phyloP scores from a whole-genome alignment of 75 land plant species.

The Pseudotsuga menziesii region DNA sequence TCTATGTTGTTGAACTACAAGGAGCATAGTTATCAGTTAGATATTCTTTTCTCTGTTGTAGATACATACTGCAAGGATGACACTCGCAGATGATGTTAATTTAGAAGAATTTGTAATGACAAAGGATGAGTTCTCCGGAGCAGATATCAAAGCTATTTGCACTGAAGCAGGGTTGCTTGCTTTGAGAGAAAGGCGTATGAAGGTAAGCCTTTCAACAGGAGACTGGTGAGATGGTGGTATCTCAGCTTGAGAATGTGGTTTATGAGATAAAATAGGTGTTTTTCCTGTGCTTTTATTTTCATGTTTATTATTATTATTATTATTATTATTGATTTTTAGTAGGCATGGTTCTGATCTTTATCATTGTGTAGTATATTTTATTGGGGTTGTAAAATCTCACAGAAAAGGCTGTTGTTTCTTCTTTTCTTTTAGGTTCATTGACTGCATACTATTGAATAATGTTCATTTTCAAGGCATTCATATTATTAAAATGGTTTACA shows the following conservation, averaged over 20 bases:
- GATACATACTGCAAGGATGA: slow-evolving; percentile 94
- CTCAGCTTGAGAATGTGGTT: neutral
- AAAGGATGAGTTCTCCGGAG: slow-evolving; percentile 91
- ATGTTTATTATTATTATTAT: too few species aligned
- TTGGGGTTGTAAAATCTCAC: too few species aligned
- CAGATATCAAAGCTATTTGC: slow-evolving; percentile 90
- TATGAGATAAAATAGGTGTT: neutral
- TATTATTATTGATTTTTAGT: neutral
- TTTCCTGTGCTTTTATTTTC: neutral
- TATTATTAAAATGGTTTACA: too few species aligned
- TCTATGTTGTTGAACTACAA: too few species aligned
- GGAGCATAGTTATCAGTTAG: neutral
- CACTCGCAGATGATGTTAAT: slow-evolving; percentile 87
- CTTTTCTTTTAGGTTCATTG: too few species aligned
- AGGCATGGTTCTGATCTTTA: neutral
- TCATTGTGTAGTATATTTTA: too few species aligned
- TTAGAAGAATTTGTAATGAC: slow-evolving; percentile 95
- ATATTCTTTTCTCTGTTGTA: slow-evolving; percentile 9
- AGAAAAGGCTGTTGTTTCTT: neutral
- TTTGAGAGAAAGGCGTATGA: slow-evolving; percentile 86
- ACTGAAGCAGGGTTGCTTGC: slow-evolving; percentile 91
- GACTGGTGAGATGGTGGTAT: neutral
- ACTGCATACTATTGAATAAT: too few species aligned
- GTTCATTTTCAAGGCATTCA: too few species aligned
- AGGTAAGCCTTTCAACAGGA: slow-evolving; percentile 34